Conservation (phyloP, 441 rosid genomes). For the Brassica hybrid region DNA sequence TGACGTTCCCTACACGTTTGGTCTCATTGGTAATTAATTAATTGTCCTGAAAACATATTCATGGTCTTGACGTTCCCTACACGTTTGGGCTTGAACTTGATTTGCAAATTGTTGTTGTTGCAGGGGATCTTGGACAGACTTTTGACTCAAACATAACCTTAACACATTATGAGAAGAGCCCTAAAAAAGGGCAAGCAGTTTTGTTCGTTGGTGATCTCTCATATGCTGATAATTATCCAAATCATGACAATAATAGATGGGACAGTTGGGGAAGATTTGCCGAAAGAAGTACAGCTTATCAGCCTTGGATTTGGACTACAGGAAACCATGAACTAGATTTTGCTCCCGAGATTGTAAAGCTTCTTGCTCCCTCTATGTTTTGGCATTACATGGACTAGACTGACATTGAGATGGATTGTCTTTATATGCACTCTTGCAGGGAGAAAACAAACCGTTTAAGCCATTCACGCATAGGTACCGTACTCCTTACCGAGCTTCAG, state of each 20-base stretch:
- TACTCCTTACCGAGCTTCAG: constrained; percentile 66
- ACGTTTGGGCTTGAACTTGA: constrained; percentile 24
- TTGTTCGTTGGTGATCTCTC: constrained; percentile 86
- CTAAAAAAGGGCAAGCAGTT: constrained; percentile 69
- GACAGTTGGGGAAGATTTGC: constrained; percentile 85
- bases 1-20: constrained; percentile 89
- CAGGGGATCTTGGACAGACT: constrained; percentile 94
- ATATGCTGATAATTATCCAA: constrained; percentile 74
- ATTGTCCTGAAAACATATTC: constrained; percentile 17
- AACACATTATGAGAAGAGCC: constrained; percentile 73
- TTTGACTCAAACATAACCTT: constrained; percentile 81
- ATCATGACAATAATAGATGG: constrained; percentile 76
- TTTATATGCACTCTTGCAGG: constrained; percentile 48
- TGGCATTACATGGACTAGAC: constrained; percentile 3
- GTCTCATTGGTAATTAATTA: constrained; percentile 66
- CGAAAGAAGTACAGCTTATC: constrained; percentile 88
- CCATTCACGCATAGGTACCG: constrained; percentile 66
- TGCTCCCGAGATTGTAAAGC: constrained; percentile 28
- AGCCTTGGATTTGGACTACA: constrained; percentile 90
- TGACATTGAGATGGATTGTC: constrained; percentile 6
- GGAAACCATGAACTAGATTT: constrained; percentile 64
- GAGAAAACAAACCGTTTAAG: constrained; percentile 76
- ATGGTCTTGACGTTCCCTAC: neutral
- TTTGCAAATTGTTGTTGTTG: constrained; percentile 29
- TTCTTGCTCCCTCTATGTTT: neutral